A percentile compares a stretch with the other conserved stretches of the same genome.
phyloP scores from a whole-genome alignment of 2,329 filamentous ascomycete genomes.

The Ophiosphaerella narmari region DNA sequence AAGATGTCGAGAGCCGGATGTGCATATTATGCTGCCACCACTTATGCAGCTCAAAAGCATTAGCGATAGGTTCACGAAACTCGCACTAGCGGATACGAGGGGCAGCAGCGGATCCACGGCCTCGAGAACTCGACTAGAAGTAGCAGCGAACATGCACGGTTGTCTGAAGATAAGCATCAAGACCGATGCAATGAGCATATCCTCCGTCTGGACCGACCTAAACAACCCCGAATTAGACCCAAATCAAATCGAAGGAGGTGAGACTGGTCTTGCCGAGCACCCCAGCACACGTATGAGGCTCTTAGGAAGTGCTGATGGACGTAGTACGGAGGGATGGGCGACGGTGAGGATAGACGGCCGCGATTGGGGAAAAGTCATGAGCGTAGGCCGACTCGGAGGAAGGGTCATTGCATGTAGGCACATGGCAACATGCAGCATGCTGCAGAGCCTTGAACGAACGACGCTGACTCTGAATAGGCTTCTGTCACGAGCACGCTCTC shows the following conservation, averaged over 20 bases:
- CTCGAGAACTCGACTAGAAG: constrained; percentile 66
- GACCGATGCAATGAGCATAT: constrained; percentile 84
- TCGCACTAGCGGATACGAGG: constrained; percentile 55
- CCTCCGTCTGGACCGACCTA: constrained; percentile 82
- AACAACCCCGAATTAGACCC: constrained; percentile 88
- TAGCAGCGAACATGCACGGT: constrained; percentile 95
- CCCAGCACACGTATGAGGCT: constrained; percentile 78
- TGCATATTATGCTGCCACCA: constrained; percentile 88
- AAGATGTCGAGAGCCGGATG: constrained; percentile 85
- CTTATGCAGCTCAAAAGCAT: constrained; percentile 90
- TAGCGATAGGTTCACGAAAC: constrained; percentile 91
- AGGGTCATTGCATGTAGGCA: constrained; percentile 84
- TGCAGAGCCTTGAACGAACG: not conserved
- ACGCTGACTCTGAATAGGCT: constrained; percentile 52
- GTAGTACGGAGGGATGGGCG: constrained; percentile 82
- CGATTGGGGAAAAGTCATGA: constrained; percentile 94
- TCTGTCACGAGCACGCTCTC: constrained; percentile 77
- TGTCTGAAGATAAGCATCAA: constrained; percentile 77
- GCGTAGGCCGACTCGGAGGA: constrained; percentile 85
- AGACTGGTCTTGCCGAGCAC: constrained; percentile 72
- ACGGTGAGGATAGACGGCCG: constrained; percentile 88
- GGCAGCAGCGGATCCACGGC: constrained; percentile 42
- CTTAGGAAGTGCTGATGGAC: constrained; percentile 59
- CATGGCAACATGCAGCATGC: not conserved
- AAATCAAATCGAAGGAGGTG: constrained; percentile 68